A percentile compares a stretch with the other conserved stretches of the same genome.
Evolutionary conservation across 139 green algal species (phyloP).

Genomic region (Picochlorum sp.): DNA sequence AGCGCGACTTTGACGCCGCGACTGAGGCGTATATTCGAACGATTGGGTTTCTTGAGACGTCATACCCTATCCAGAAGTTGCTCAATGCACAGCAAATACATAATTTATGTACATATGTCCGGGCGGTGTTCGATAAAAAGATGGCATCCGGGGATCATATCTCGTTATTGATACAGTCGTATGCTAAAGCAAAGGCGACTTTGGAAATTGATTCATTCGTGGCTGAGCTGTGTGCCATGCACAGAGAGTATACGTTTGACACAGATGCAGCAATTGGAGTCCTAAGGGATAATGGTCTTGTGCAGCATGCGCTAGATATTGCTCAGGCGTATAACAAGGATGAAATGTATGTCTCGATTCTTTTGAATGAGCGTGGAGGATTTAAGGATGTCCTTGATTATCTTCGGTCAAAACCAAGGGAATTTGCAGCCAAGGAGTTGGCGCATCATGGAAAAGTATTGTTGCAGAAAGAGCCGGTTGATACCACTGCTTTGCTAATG

Average conservation of each 20-base stretch:
- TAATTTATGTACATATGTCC: slow-evolving; percentile 82
- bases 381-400: slow-evolving; percentile 74
- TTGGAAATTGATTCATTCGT: slow-evolving; percentile 77
- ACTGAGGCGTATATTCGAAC: slow-evolving; percentile 78
- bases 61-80: slow-evolving; percentile 88
- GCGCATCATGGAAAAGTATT: slow-evolving; percentile 69
- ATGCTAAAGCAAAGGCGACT: slow-evolving; percentile 77
- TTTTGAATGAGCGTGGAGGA: slow-evolving; percentile 72
- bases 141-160: slow-evolving; percentile 81
- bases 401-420: slow-evolving; percentile 41
- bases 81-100: slow-evolving; percentile 85
- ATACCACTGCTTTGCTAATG: slow-evolving; percentile 76
- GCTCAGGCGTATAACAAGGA: slow-evolving; percentile 48
- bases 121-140: slow-evolving; percentile 69
- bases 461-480: slow-evolving; percentile 47
- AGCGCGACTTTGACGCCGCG: slow-evolving; percentile 85
- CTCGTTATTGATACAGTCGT: slow-evolving; percentile 94
- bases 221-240: slow-evolving; percentile 7
- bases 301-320: slow-evolving; percentile 77
- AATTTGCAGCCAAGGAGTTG: slow-evolving; percentile 36
- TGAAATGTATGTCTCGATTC: slow-evolving; percentile 69
- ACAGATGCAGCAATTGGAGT: slow-evolving; percentile 79
- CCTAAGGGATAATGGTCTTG: slow-evolving; percentile 71
- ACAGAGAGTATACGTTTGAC: slow-evolving; percentile 56
- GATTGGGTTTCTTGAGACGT: slow-evolving; percentile 77